phyloP scores from a whole-genome alignment of 345 rosid species.

The Mercurialis annua region DNA sequence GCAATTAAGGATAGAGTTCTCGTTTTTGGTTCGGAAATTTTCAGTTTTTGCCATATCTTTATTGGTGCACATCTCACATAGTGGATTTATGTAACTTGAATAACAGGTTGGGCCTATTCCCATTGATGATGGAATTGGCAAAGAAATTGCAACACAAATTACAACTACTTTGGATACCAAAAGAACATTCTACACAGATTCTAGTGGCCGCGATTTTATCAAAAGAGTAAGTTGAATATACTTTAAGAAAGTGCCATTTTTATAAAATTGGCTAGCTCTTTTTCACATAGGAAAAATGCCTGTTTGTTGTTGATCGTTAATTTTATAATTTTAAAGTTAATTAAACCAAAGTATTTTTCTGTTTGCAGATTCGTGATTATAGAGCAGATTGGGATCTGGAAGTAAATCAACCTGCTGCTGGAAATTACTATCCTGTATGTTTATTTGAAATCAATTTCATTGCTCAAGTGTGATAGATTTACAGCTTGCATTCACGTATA shows the following conservation, averaged over 20 bases:
- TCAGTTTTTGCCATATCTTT: background rate
- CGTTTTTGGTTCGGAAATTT: background rate
- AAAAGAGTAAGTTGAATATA: constrained; percentile 46
- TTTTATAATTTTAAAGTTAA: constrained; percentile 14
- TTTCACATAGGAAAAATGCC: background rate
- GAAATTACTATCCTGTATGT: constrained; percentile 94
- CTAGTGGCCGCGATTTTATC: constrained; percentile 81
- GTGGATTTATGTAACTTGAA: constrained; percentile 11
- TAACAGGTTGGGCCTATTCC: constrained; percentile 71
- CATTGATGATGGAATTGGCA: constrained; percentile 62
- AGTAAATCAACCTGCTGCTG: constrained; percentile 90
- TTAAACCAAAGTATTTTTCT: constrained; percentile 12
- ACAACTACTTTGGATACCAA: constrained; percentile 49
- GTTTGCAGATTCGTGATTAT: constrained; percentile 79
- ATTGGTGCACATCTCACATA: background rate
- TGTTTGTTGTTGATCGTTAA: constrained; percentile 2
- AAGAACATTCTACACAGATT: constrained; percentile 74
- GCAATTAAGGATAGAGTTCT: background rate
- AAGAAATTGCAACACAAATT: constrained; percentile 70
- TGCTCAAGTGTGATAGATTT: background rate
- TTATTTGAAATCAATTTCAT: constrained; percentile 8
- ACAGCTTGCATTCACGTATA: background rate
- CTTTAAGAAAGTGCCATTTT: background rate
- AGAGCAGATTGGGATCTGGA: constrained; percentile 89
- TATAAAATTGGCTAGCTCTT: background rate